phyloP scores from a whole-genome alignment of 257 asterid genomes.

The Petrea volubilis region DNA sequence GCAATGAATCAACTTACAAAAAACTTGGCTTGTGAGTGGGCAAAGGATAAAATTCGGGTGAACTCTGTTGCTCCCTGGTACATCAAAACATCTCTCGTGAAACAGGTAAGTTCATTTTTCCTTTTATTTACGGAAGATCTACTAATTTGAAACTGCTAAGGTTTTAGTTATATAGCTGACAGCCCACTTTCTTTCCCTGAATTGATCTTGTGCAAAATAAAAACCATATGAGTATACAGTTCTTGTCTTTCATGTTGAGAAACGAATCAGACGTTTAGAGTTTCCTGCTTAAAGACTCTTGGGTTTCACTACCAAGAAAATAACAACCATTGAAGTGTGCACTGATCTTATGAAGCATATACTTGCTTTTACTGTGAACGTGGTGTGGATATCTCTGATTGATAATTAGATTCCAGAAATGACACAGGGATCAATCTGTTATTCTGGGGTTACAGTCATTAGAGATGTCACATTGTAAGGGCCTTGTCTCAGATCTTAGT shows the following conservation, averaged over 20 bases:
- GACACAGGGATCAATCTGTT: background rate
- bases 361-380: constrained; percentile 3
- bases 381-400: background rate
- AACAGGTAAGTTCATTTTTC: constrained; percentile 50
- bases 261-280: background rate
- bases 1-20: constrained; percentile 91
- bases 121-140: constrained; percentile 17
- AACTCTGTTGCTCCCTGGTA: constrained; percentile 95
- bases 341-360: background rate
- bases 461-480: background rate
- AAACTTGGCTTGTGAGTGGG: constrained; percentile 98
- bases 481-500: no score
- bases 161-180: background rate
- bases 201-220: background rate
- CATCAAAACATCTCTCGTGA: constrained; percentile 79
- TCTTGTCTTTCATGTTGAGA: background rate
- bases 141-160: background rate
- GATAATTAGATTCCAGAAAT: background rate
- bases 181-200: background rate
- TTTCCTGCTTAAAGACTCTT: background rate
- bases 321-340: background rate
- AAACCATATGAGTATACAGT: background rate
- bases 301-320: background rate
- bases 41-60: constrained; percentile 84
- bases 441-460: background rate